Percentiles rank a stretch among this genome's conserved stretches.
These are phyloP conservation scores for Calophaca sinica DNA, from an alignment of 306 rosid genomes.

Conservation along the genomic window DNA sequence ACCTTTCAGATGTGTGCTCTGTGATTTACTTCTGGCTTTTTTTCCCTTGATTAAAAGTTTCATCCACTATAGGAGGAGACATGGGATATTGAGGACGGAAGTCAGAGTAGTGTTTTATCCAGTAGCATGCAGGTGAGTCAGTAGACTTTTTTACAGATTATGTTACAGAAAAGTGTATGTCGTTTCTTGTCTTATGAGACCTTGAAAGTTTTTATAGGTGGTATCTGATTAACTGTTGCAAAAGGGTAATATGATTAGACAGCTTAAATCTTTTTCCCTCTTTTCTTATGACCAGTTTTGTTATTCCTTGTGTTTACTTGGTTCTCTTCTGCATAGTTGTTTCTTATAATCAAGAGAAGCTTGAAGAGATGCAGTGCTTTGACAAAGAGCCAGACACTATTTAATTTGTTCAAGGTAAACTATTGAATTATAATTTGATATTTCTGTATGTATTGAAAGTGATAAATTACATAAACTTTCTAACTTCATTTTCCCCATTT, in stretches of 20 bases:
- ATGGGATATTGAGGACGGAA: conserved; percentile 98
- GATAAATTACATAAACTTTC: conserved; percentile 14
- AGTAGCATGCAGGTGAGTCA: conserved; percentile 95
- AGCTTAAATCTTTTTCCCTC: not conserved
- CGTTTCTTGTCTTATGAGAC: conserved; percentile 38
- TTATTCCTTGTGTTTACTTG: conserved; percentile 33
- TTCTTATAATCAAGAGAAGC: conserved; percentile 97
- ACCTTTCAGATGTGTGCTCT: conserved; percentile 25
- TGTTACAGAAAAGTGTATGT: conserved; percentile 6
- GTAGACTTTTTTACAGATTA: conserved; percentile 23
- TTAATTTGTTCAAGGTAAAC: conserved; percentile 87
- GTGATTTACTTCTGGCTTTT: conserved; percentile 32
- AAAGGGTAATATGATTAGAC: conserved; percentile 20
- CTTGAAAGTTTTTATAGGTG: conserved; percentile 20
- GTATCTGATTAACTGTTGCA: conserved; percentile 17
- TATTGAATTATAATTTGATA: conserved; percentile 35
- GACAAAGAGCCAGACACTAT: conserved; percentile 95
- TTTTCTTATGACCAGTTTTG: not conserved
- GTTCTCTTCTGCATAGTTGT: conserved; percentile 63
- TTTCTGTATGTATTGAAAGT: conserved; percentile 32
- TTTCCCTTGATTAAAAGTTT: conserved; percentile 35
- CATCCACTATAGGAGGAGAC: conserved; percentile 80
- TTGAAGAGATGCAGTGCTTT: conserved; percentile 97
- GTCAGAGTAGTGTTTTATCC: conserved; percentile 92
- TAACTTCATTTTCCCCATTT: conserved; percentile 29